Conservation (phyloP, 2,329 filamentous ascomycete genomes). For the Trichoderma sp. region DNA sequence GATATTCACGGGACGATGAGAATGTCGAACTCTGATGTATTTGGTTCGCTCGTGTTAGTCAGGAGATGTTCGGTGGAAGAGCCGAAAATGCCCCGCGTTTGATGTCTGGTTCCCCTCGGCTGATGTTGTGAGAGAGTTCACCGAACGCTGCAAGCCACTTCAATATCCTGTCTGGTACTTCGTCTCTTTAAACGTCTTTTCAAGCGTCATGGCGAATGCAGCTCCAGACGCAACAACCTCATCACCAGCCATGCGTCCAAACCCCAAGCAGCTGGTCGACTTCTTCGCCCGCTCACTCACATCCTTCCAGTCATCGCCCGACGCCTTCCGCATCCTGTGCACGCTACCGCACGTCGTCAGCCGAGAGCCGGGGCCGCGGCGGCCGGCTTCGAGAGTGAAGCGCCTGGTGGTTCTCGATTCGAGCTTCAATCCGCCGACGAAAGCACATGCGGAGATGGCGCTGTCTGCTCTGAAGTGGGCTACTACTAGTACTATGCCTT, state of each 20-base stretch:
- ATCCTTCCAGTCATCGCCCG: conserved; percentile 48
- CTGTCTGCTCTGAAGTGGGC: conserved; percentile 47
- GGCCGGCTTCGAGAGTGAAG: conserved; percentile 20
- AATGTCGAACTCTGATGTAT: not conserved
- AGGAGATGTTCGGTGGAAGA: conserved; percentile 1
- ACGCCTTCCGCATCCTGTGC: conserved; percentile 51
- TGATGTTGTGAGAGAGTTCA: conserved; percentile 4
- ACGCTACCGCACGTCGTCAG: conserved; percentile 39
- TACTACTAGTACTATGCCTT: not conserved
- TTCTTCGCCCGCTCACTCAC: conserved; percentile 51
- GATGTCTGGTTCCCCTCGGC: conserved; percentile 3
- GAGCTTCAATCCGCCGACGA: conserved; percentile 69
- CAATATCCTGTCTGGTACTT: not conserved
- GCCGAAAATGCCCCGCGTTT: conserved; percentile 24
- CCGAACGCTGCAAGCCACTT: not conserved
- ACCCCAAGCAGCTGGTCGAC: conserved; percentile 39
- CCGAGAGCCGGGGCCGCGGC: not conserved
- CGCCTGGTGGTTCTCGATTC: conserved; percentile 64
- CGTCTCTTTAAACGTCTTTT: too few species aligned
- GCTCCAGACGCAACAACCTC: not conserved
- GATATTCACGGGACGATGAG: not conserved
- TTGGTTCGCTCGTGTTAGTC: not conserved
- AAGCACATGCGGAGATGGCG: conserved; percentile 62
- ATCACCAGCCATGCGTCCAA: conserved; percentile 25
- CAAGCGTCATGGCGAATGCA: conserved; percentile 24